Conservation (phyloP, 202 grass and related monocot species). For the Setaria viridis region DNA sequence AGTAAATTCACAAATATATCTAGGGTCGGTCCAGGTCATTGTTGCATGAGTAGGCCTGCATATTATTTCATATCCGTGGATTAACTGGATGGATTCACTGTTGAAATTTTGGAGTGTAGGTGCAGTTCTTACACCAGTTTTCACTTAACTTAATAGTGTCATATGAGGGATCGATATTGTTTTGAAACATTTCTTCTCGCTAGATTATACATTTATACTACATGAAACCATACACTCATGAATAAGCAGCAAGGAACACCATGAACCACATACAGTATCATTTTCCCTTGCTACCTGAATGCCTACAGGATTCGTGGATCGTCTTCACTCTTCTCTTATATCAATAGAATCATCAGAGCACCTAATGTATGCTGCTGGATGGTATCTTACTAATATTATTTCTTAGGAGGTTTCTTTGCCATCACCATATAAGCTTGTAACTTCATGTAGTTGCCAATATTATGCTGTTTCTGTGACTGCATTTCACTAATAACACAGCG, state of each 20-base stretch:
- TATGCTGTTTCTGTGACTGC: neutral
- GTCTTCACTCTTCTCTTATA: neutral
- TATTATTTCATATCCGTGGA: slow-evolving; percentile 1
- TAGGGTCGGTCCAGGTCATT: neutral
- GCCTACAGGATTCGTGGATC: neutral
- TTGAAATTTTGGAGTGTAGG: neutral
- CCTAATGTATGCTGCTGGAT: neutral
- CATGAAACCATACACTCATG: neutral
- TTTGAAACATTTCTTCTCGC: neutral
- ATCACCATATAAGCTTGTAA: slow-evolving; percentile 11
- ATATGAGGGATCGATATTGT: slow-evolving; percentile 2
- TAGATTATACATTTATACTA: slow-evolving; percentile 6
- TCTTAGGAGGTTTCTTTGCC: no score
- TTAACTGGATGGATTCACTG: neutral
- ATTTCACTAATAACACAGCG: slow-evolving; percentile 8
- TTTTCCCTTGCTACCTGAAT: slow-evolving; percentile 5
- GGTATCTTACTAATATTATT: no score
- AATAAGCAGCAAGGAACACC: slow-evolving; percentile 2
- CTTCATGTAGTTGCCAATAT: slow-evolving; percentile 1
- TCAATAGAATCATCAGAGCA: neutral
- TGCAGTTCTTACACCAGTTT: neutral
- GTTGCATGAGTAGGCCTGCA: neutral
- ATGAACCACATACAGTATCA: neutral
- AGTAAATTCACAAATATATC: neutral
- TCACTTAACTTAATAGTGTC: neutral